Percentiles rank a stretch among this genome's conserved stretches.
phyloP scores from a whole-genome alignment of 2,329 filamentous ascomycete genomes.

The Fusarium liriodendri region DNA sequence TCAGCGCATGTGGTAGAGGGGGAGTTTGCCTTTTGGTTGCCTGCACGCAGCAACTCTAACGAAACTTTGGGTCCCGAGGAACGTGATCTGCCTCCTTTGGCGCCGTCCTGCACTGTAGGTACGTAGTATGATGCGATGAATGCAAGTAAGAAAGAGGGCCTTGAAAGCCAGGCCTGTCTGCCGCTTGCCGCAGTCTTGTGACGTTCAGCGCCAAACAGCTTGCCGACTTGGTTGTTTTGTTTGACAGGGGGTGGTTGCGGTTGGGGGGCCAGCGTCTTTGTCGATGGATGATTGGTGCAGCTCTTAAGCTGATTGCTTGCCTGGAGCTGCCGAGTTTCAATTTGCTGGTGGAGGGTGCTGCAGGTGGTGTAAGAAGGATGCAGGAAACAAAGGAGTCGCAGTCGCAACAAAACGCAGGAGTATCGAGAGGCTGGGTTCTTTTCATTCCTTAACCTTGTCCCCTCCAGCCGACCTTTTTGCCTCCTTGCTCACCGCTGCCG shows the following conservation, averaged over 20 bases:
- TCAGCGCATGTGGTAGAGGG: slow-evolving; percentile 12
- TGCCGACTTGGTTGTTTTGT: slow-evolving; percentile 18
- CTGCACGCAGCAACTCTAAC: slow-evolving; percentile 29
- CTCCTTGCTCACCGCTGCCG: slow-evolving; percentile 9
- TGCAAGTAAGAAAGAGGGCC: slow-evolving; percentile 12
- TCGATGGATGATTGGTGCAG: slow-evolving; percentile 17
- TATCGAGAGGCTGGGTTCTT: background rate
- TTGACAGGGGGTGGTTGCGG: slow-evolving; percentile 20
- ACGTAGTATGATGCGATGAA: background rate
- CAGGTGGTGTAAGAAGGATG: background rate
- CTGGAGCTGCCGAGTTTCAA: slow-evolving; percentile 6
- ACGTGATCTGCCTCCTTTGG: background rate
- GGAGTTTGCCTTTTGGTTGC: slow-evolving; percentile 6
- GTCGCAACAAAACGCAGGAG: background rate
- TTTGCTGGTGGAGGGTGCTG: background rate
- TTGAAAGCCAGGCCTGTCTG: slow-evolving; percentile 28
- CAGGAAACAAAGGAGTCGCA: background rate
- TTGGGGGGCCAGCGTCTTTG: slow-evolving; percentile 35
- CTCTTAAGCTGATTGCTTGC: slow-evolving; percentile 9
- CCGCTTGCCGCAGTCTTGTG: slow-evolving; percentile 3
- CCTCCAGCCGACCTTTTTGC: slow-evolving; percentile 4
- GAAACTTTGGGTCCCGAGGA: background rate
- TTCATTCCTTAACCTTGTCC: background rate
- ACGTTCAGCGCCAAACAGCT: slow-evolving; percentile 16
- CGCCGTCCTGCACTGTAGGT: background rate